These are phyloP conservation scores for Pseudonitzschia pungens DNA, from an alignment of 108 stramenopile genomes.

Conservation along the genomic window DNA sequence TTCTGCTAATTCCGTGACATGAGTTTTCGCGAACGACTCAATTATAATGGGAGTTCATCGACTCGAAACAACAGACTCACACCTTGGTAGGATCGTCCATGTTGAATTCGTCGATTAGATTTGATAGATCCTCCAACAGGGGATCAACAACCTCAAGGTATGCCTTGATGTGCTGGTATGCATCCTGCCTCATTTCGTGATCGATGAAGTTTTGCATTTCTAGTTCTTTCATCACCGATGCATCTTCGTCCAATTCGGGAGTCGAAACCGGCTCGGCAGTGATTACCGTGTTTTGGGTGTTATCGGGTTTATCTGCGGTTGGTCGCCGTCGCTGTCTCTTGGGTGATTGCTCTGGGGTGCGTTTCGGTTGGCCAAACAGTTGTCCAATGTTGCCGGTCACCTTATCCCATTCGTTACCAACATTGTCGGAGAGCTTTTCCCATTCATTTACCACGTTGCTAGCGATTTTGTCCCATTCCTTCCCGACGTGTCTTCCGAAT, in stretches of 20 bases:
- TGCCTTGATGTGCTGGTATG: slow-evolving; percentile 41
- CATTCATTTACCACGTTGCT: slow-evolving; percentile 21
- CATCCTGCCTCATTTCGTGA: slow-evolving; percentile 48
- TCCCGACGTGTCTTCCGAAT: slow-evolving; percentile 45
- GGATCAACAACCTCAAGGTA: slow-evolving; percentile 50
- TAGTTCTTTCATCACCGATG: not conserved
- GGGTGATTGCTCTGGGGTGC: not conserved
- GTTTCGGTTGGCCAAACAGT: slow-evolving; percentile 20
- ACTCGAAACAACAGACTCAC: too few relatives aligned
- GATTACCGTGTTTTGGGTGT: not conserved
- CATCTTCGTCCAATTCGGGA: not conserved
- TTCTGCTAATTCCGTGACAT: too few relatives aligned
- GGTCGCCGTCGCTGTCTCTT: not conserved
- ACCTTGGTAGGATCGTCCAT: slow-evolving; percentile 78
- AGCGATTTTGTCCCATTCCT: slow-evolving; percentile 42
- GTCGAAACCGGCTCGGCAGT: not conserved
- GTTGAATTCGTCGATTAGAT: slow-evolving; percentile 58
- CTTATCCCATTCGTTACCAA: slow-evolving; percentile 17
- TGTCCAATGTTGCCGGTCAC: slow-evolving; percentile 3
- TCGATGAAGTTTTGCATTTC: slow-evolving; percentile 43
- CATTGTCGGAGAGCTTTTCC: slow-evolving; percentile 4
- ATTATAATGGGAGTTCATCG: too few relatives aligned
- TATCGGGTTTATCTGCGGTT: not conserved
- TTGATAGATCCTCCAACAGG: slow-evolving; percentile 43
- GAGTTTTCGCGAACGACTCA: too few relatives aligned